Evolutionary conservation across 495 filamentous ascomycete genomes (phyloP), one percentile per base, ranked within the genome.

Genomic region (Pseudoneurospora amorphoporcata): DNA sequence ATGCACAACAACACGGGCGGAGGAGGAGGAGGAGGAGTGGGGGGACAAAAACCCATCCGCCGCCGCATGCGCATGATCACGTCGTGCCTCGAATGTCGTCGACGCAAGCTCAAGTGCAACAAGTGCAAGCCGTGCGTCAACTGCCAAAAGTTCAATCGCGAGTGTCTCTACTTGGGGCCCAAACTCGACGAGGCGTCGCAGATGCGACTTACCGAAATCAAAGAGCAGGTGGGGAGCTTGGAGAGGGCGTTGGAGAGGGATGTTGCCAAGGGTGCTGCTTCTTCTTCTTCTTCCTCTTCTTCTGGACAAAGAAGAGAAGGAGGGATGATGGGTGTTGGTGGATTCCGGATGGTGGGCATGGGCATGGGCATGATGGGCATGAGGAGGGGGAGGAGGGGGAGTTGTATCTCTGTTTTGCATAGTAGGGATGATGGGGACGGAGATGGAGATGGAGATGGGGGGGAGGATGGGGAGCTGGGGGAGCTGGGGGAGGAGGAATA

Each of bases 51-150:
- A 69, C 82, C 83, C 19, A 88, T 91, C 72, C 85, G 90, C 23
- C 84, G 90, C 40, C 82, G 90, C 68, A 92, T 91, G 78, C 86
- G 90, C 72, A 85, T 90, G 84, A 92, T 92, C 72, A 89, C 86
- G 39, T 88, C 87, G 9, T 91, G 90, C 78, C 81, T 91, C 68
- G 89, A 92, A 79, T 95, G 92, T 76, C 88, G 91, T 39, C 87
- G 89, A 45, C 88, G 92, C 68, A 95, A 95, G 81, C 86, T 93
- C 68, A 92, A 91, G 79, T 95, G 92, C 81, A 90, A 92, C 82
- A 94, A 92, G 81, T 82, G 82, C 29, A 85, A 88, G 70, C 91
- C 92, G 61, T 95, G 92, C 76, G 85, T 84, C 72, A 92, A 92
- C 78, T 94, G 92, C 79, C 77, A 81, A 42, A 89, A 88, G 69